Evolutionary conservation across 129 eudicot genomes (phyloP).

Genomic region (Smallanthus sonchifolius): DNA sequence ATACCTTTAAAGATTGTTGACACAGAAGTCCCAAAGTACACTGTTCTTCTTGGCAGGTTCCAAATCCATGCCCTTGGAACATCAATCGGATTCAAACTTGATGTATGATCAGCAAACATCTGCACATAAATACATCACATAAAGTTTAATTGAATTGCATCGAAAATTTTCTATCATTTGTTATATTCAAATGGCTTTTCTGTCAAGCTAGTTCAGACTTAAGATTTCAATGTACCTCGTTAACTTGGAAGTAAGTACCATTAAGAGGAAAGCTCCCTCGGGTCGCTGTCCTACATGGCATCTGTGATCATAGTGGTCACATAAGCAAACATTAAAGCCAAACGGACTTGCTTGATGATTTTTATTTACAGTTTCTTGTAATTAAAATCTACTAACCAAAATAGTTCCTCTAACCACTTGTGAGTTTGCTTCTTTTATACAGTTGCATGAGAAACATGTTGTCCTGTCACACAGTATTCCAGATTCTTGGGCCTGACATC

Average conservation of each 20-base stretch:
- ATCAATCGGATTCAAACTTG: conserved; percentile 71
- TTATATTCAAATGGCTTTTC: background rate
- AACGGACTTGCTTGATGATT: background rate
- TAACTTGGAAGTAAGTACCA: conserved; percentile 96
- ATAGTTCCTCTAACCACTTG: conserved; percentile 88
- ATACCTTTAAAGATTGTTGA: conserved; percentile 79
- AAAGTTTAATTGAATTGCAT: conserved; percentile 8
- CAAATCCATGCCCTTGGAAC: conserved; percentile 75
- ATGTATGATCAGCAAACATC: conserved; percentile 96
- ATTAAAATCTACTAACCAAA: conserved; percentile 51
- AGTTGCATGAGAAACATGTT: conserved; percentile 70
- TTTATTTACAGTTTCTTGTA: background rate
- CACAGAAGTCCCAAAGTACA: conserved; percentile 89
- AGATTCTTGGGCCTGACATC: conserved; percentile 49
- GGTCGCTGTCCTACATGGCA: conserved; percentile 95
- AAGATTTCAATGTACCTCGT: conserved; percentile 55
- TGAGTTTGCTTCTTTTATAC: conserved; percentile 63
- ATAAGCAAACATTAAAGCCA: conserved; percentile 1
- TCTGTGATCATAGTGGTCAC: conserved; percentile 44
- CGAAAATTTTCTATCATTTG: conserved; percentile 3
- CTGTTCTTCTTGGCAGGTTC: conserved; percentile 73
- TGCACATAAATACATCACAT: conserved; percentile 25
- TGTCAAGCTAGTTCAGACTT: background rate
- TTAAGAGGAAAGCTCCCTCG: conserved; percentile 97
- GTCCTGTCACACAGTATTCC: conserved; percentile 48